Evolutionary conservation across 2,329 filamentous ascomycete species (phyloP), one percentile per base, ranked within the genome.

Genomic region (Dactylellina leptospora): DNA sequence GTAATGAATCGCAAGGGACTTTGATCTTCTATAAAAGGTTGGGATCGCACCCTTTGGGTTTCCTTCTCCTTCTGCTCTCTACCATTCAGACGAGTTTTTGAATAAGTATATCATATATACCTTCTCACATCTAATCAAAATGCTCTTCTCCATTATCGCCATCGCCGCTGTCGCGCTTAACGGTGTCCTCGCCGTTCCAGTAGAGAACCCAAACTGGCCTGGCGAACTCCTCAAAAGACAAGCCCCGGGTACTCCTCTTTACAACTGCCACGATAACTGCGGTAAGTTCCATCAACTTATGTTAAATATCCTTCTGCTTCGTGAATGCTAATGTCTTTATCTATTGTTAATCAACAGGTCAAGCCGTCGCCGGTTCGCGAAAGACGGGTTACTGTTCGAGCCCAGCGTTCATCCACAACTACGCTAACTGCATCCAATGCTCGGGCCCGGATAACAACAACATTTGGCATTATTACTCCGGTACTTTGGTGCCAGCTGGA

Each of bases 231-330:
- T 79, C 56, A 81, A 79, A 75, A 81, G 82, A 10, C 82, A 83
- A 75, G 79, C 80, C n/a, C 81, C 81, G 8, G 82, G 82, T 3
- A 80, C 80, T 3, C 79, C 82, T 6, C 74, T 78, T 5, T 84
- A 82, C 75, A 77, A 83, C 40, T 85, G 83, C 77, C 83, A 85
- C 74, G 80, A 81, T 75, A 81, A 81, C 77, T 84, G 83, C 78
- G 83, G 83, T 84, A 78, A 64, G 81, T 78, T 48, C 23, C 18
- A 20, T 20, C 5, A 50, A 23, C 20, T 28, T n/a, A n/a, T n/a
- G n/a, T n/a, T n/a, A n/a, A n/a, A n/a, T n/a, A n/a, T n/a, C n/a
- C n/a, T n/a, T n/a, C n/a, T n/a, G n/a, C n/a, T n/a, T n/a, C n/a
- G n/a, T n/a, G n/a, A n/a, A n/a, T n/a, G n/a, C n/a, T n/a, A n/a